Base-by-base conservation (phyloP, 371 early-diverging fungal species). In the Mortierella polycephala region DNA sequence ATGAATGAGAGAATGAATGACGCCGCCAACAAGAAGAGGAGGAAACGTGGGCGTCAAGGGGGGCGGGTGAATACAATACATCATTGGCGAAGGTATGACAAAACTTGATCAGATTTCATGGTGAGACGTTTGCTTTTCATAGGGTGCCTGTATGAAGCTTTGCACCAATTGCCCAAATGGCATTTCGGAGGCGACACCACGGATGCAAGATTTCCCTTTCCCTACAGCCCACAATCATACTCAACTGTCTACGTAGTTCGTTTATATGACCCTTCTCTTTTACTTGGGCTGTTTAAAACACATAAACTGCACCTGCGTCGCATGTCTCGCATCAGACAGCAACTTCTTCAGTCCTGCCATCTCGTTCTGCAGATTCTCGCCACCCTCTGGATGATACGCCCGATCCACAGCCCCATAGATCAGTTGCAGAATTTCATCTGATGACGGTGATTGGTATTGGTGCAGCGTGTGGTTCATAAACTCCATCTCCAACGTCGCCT, bases 401-500 rank as follows among this genome's bases (percentile, higher is more conserved):
- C 87, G 85, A 65, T 93, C 92, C 44, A 94, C 88, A 0, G 89
- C 85, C 49, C 86, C 88, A 69, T 93, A 93, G 50, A 94, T 90
- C 37, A 86, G 81, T 58, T 87, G 86, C 58, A 94, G 84, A 47
- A 87, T 87, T 64, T 87, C 85, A 20, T 87, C 84, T 9, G 91
- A 88, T 37, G 82, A 64, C 2, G 89, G 83, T 6, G 88, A 89
- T 41, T 91, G 89, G 77, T 90, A 96, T 69, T 89, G 87, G 7
- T 88, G 76, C 37, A 96, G 64, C 7, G 91, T 93, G 74, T 92
- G 92, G 60, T 94, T 91, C 84, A 96, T 87, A 67, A 94, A 93
- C 81, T 94, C 94, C 69, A 92, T 92, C 74, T 96, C 96, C 39
- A 95, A 80, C 6, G 93, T 94, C 5, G 93, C 95, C 86, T 97